These are phyloP conservation scores for Eucalyptus victrix DNA, from an alignment of 345 rosid genomes.

Conservation along the genomic window DNA sequence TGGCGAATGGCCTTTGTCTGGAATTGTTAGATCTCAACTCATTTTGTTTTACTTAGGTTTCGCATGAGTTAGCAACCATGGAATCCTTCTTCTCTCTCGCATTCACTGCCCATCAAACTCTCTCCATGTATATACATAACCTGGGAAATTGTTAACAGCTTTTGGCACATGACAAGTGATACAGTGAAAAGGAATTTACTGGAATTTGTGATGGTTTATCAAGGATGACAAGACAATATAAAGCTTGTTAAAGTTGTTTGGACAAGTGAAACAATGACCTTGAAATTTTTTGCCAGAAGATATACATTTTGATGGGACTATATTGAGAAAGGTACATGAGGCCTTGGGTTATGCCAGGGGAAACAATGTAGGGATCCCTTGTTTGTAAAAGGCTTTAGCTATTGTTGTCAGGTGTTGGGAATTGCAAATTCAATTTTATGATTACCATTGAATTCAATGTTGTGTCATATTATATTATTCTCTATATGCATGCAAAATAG, in stretches of 20 bases:
- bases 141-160: background rate
- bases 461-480: background rate
- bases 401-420: background rate
- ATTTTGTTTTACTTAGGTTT: background rate
- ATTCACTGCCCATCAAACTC: background rate
- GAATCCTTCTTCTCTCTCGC: background rate
- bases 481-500: background rate
- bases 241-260: background rate
- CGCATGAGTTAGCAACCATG: background rate
- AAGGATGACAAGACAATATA: background rate
- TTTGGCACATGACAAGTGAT: background rate
- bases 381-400: background rate
- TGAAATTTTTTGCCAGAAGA: background rate
- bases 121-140: background rate
- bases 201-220: background rate
- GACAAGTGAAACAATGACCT: background rate
- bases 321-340: background rate
- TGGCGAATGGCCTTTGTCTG: background rate
- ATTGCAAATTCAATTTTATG: background rate
- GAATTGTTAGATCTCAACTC: background rate
- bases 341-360: background rate
- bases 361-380: background rate
- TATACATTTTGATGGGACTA: background rate
- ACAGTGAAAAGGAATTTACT: background rate
- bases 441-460: background rate